Conservation (phyloP, 192 early-diverging fungal genomes). For the Dissophora ornata region DNA sequence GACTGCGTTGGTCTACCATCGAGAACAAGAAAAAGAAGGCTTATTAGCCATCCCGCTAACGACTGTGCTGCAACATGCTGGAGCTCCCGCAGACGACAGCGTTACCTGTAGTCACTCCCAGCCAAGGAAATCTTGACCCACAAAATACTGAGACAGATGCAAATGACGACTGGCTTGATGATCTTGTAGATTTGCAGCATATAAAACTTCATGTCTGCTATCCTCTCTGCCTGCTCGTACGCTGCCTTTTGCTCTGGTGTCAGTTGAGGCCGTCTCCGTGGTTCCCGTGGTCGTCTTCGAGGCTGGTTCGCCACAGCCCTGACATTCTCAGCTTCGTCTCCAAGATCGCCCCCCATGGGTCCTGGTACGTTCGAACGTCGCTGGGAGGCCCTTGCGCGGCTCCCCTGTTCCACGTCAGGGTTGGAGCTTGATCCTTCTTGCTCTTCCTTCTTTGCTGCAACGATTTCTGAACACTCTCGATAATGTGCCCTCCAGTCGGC, state of each 20-base stretch:
- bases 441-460: constrained; percentile 17
- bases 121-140: constrained; percentile 84
- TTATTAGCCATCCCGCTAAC: too few species aligned
- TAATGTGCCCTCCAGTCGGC: constrained; percentile 67
- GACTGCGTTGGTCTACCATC: constrained; percentile 35
- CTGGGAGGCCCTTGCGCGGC: background rate
- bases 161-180: constrained; percentile 82
- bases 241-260: constrained; percentile 30
- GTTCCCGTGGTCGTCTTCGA: constrained; percentile 49
- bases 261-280: constrained; percentile 48
- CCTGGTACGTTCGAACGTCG: background rate
- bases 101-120: constrained; percentile 65
- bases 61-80: too few species aligned
- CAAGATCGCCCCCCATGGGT: background rate
- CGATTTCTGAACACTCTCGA: constrained; percentile 56
- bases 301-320: constrained; percentile 43
- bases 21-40: constrained; percentile 1
- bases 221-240: constrained; percentile 61
- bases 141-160: constrained; percentile 81
- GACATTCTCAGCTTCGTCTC: constrained; percentile 33
- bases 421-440: background rate
- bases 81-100: too few species aligned
- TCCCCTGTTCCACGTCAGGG: background rate
- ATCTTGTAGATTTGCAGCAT: constrained; percentile 83
- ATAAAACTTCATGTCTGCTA: constrained; percentile 81